A percentile compares a stretch with the other conserved stretches of the same genome.
phyloP scores from a whole-genome alignment of 73 alveolate species.

The Uronychia setigera region DNA sequence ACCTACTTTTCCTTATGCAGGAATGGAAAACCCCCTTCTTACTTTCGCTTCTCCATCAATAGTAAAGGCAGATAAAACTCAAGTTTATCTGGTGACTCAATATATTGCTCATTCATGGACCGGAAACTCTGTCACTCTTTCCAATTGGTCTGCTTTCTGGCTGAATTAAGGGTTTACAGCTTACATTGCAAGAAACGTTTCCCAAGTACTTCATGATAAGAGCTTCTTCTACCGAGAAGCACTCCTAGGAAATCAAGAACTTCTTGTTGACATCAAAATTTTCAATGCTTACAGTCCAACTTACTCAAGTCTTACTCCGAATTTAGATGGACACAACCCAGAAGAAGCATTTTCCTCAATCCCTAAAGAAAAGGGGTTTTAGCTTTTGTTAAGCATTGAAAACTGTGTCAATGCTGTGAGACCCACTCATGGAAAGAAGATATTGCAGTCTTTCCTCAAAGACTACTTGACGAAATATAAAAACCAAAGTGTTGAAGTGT shows the following conservation, averaged over 20 bases:
- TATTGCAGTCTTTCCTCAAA: neutral
- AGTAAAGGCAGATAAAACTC: slow-evolving; percentile 74
- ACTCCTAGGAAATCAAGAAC: slow-evolving; percentile 16
- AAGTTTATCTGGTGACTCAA: slow-evolving; percentile 76
- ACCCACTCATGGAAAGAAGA: neutral
- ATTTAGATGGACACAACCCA: slow-evolving; percentile 89
- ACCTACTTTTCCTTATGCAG: slow-evolving; percentile 91
- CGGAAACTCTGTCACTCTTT: slow-evolving; percentile 75
- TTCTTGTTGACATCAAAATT: slow-evolving; percentile 35
- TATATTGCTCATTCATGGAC: slow-evolving; percentile 93
- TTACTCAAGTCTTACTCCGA: slow-evolving; percentile 86
- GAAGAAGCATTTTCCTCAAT: slow-evolving; percentile 97
- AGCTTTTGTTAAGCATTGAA: slow-evolving; percentile 88
- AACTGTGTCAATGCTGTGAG: slow-evolving; percentile 19
- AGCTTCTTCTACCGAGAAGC: slow-evolving; percentile 38
- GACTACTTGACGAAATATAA: neutral
- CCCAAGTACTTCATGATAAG: slow-evolving; percentile 24
- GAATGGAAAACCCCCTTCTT: slow-evolving; percentile 90
- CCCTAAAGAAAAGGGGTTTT: slow-evolving; percentile 98
- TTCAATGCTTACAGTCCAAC: slow-evolving; percentile 32
- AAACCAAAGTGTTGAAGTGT: neutral
- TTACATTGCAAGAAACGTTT: slow-evolving; percentile 72
- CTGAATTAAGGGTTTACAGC: slow-evolving; percentile 89
- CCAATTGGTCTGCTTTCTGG: slow-evolving; percentile 87
- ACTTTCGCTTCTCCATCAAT: slow-evolving; percentile 84